These are phyloP conservation scores for Diplocarpon rosae DNA, from an alignment of 2,329 filamentous ascomycete genomes.

Conservation along the genomic window DNA sequence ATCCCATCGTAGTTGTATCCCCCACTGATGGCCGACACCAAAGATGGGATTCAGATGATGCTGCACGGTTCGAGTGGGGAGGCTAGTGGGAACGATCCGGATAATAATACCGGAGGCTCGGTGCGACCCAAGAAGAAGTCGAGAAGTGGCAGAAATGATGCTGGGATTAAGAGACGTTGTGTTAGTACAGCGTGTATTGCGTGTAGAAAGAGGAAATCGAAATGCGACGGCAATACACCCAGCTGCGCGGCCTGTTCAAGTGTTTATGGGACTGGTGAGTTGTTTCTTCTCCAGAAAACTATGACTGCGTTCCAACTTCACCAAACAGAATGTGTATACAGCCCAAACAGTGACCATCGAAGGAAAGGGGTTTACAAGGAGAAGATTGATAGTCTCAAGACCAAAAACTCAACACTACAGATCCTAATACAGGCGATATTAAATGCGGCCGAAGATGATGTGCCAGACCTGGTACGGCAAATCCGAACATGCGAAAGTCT, in stretches of 20 bases:
- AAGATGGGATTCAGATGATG: constrained; percentile 12
- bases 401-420: constrained; percentile 75
- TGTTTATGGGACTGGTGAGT: constrained; percentile 62
- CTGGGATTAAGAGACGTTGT: constrained; percentile 53
- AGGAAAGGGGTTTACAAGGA: constrained; percentile 96
- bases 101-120: too few species aligned
- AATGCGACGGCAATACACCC: constrained; percentile 85
- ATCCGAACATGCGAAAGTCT: constrained; percentile 72
- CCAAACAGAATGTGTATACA: constrained; percentile 67
- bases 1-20: not conserved
- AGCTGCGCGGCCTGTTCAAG: constrained; percentile 93
- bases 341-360: constrained; percentile 90
- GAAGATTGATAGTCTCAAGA: constrained; percentile 80
- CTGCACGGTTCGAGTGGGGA: constrained; percentile 9
- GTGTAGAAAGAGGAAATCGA: constrained; percentile 68
- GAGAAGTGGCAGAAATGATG: constrained; percentile 23
- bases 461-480: constrained; percentile 66
- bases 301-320: too few species aligned
- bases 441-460: constrained; percentile 81
- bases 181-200: constrained; percentile 79
- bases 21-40: constrained; percentile 16
- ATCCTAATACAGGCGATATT: constrained; percentile 88
- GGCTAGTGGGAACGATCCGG: not conserved
- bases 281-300: not conserved
- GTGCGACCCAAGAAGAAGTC: constrained; percentile 23